These are phyloP conservation scores for Tuber microsphaerosporum DNA, from an alignment of 495 filamentous ascomycete genomes.

Conservation along the genomic window DNA sequence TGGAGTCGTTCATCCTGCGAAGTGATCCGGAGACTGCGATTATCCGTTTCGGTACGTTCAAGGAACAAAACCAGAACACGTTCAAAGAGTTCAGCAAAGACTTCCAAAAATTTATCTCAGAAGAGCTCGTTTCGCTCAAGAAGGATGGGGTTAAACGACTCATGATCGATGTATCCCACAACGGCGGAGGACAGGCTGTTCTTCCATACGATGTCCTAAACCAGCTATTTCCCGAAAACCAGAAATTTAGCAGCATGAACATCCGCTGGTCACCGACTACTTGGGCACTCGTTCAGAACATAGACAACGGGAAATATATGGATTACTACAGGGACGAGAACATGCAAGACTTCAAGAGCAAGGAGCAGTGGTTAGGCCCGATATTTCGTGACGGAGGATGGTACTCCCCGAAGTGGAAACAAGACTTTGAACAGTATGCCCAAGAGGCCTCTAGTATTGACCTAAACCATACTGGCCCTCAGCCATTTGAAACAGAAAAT, in stretches of 20 bases:
- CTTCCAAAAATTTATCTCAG: constrained; percentile 18
- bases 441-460: constrained; percentile 17
- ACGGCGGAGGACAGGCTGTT: constrained; percentile 26
- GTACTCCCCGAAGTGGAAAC: constrained; percentile 27
- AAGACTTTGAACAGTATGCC: constrained; percentile 27
- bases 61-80: background rate
- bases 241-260: constrained; percentile 25
- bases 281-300: constrained; percentile 23
- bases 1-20: constrained; percentile 19
- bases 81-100: constrained; percentile 10
- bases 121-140: constrained; percentile 17
- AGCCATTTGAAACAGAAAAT: constrained; percentile 24
- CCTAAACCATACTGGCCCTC: constrained; percentile 10
- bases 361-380: constrained; percentile 21
- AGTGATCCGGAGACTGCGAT: constrained; percentile 22
- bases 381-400: constrained; percentile 9
- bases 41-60: constrained; percentile 24
- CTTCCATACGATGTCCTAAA: constrained; percentile 30
- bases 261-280: constrained; percentile 29
- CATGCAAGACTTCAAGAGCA: constrained; percentile 17
- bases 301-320: constrained; percentile 7
- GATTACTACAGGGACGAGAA: constrained; percentile 16
- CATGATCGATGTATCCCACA: constrained; percentile 33
- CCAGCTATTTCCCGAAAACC: constrained; percentile 26
- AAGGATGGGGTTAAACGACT: constrained; percentile 24